A percentile compares a stretch with the other conserved stretches of the same genome.
Evolutionary conservation across 257 asterid species (phyloP).

Genomic region (Knoxia roxburghii): DNA sequence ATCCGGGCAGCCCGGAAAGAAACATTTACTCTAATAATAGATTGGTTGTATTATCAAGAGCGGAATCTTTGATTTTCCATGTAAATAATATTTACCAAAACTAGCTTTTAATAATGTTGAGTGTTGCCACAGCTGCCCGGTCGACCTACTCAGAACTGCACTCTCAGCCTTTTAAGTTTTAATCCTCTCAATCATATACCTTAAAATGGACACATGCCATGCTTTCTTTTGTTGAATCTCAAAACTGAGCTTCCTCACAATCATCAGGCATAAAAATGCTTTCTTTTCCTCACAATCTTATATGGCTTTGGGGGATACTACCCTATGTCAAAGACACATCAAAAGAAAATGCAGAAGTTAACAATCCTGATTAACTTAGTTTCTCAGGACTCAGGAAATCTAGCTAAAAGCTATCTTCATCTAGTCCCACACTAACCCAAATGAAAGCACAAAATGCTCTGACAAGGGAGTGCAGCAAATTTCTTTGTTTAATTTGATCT

Average conservation of each 20-base stretch:
- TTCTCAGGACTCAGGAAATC: not conserved
- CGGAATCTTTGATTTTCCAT: slow-evolving; percentile 5
- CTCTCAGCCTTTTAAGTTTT: too few relatives aligned
- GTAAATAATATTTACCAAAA: not conserved
- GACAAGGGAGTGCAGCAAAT: not conserved
- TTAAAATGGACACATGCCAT: too few relatives aligned
- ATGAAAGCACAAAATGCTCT: not conserved
- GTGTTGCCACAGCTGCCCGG: not conserved
- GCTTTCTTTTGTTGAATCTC: too few relatives aligned
- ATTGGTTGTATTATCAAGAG: not conserved
- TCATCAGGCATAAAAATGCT: too few relatives aligned
- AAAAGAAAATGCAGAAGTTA: too few relatives aligned
- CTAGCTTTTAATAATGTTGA: not conserved
- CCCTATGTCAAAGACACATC: too few relatives aligned
- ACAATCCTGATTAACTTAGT: too few relatives aligned
- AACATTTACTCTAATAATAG: not conserved
- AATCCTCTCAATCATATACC: too few relatives aligned
- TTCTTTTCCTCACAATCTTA: too few relatives aligned
- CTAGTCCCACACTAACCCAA: not conserved
- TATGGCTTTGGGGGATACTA: too few relatives aligned
- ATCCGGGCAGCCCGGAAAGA: not conserved
- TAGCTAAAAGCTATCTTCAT: not conserved
- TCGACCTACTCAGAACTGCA: not conserved
- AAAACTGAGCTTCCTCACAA: too few relatives aligned
- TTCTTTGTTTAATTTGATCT: too few relatives aligned